These are phyloP conservation scores for Domatiomyces catenatus DNA, from an alignment of 2,329 filamentous ascomycete genomes.

Conservation along the genomic window DNA sequence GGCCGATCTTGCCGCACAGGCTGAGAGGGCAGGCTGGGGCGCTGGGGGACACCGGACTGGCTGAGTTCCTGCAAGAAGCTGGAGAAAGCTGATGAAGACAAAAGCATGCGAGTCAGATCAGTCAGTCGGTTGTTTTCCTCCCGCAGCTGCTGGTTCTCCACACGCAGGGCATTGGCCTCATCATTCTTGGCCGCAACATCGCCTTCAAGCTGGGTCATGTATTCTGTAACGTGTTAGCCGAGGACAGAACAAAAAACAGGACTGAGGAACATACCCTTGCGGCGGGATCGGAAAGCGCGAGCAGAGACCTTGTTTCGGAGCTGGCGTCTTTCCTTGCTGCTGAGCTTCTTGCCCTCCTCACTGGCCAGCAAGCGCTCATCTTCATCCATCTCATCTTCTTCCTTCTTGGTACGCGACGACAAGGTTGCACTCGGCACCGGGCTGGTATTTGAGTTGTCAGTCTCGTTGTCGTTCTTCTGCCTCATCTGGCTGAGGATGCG, in stretches of 20 bases:
- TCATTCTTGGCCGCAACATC: slow-evolving; percentile 73
- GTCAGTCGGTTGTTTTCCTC: slow-evolving; percentile 74
- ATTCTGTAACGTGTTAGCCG: slow-evolving; percentile 57
- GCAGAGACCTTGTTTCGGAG: slow-evolving; percentile 98
- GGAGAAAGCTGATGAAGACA: slow-evolving; percentile 67
- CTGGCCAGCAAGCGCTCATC: slow-evolving; percentile 88
- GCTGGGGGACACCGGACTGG: slow-evolving; percentile 37
- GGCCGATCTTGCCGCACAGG: slow-evolving; percentile 24
- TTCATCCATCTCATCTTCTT: slow-evolving; percentile 97
- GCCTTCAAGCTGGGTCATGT: slow-evolving; percentile 83
- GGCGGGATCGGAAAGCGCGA: slow-evolving; percentile 88
- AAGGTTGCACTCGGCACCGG: slow-evolving; percentile 22
- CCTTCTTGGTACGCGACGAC: slow-evolving; percentile 65
- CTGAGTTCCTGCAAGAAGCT: slow-evolving; percentile 61
- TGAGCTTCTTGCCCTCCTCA: slow-evolving; percentile 98
- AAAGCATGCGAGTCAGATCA: slow-evolving; percentile 65
- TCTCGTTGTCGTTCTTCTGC: slow-evolving; percentile 47
- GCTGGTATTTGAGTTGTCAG: slow-evolving; percentile 36
- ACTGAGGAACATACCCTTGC: slow-evolving; percentile 60
- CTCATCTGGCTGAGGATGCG: slow-evolving; percentile 87
- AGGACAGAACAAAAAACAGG: background rate
- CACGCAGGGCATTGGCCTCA: slow-evolving; percentile 66
- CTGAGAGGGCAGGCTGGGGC: slow-evolving; percentile 21
- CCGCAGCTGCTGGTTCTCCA: slow-evolving; percentile 63
- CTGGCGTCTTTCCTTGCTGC: slow-evolving; percentile 89